Conservation (phyloP, 306 rosid species). For the Vicia villosa region DNA sequence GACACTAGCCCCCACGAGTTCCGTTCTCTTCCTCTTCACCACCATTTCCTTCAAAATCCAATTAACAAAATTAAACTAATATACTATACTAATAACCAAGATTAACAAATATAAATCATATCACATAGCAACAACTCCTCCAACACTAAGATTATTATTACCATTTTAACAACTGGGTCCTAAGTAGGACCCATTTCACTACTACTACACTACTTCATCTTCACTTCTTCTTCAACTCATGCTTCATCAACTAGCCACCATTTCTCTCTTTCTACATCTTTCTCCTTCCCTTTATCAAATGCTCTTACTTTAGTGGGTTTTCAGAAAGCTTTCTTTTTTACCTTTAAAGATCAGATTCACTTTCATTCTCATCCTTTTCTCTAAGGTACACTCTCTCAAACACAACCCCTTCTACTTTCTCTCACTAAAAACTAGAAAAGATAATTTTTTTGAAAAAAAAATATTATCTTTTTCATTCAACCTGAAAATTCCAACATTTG, state of each 20-base stretch:
- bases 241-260: constrained; percentile 26
- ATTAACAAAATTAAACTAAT: not conserved
- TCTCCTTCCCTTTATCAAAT: constrained; percentile 25
- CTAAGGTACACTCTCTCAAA: constrained; percentile 53
- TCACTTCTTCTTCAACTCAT: constrained; percentile 26
- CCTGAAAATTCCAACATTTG: constrained; percentile 37
- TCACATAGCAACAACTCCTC: not conserved
- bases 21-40: constrained; percentile 26
- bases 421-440: constrained; percentile 42
- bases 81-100: not conserved
- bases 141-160: not conserved
- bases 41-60: not conserved
- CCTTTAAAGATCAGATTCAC: constrained; percentile 52
- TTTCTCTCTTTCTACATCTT: not conserved
- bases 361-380: constrained; percentile 59
- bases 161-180: not conserved
- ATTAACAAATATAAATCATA: not conserved
- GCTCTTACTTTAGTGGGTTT: constrained; percentile 34
- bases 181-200: constrained; percentile 41
- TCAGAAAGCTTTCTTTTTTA: constrained; percentile 52
- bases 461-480: not conserved
- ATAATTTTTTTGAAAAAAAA: not conserved
- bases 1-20: constrained; percentile 39
- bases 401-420: constrained; percentile 38
- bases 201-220: constrained; percentile 15